Evolutionary conservation across 441 rosid species (phyloP), one percentile per base, ranked within the genome.

Genomic region (Eruca vesicaria): DNA sequence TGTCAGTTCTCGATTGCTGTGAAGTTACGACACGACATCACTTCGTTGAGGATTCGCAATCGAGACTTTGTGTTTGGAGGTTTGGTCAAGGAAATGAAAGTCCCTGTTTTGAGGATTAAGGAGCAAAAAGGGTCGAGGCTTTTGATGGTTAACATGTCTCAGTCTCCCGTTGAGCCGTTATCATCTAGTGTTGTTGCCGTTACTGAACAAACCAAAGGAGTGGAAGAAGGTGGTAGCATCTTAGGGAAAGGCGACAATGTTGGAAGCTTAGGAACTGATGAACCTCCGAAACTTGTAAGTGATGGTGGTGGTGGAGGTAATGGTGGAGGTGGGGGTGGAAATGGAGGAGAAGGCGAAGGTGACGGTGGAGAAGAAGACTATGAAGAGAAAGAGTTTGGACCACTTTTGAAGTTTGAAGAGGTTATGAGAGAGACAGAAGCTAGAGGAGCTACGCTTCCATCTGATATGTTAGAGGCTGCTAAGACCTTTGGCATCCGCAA

Each of bases 321-420:
- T 75, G 93, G 89, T 4, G 86, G 88, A 11, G 86, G 83, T 1
- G 85, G 69, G n/a, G 43, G 11, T 3, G 83, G 86, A 9, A 75
- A 66, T 1, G 84, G 84, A 0, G 81, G 82, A 3, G 86, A 77
- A 0, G 84, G 63, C 14, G 77, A 68, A 2, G 53, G 18, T n/a
- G 52, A n/a, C 1, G 53, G 3, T 16, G 60, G 31, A 0, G 70
- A 10, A 1, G 87, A 82, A 23, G 85, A 86, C 31, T 70, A 78
- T 0, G 92, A 87, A 72, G 93, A 89, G n/a, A 82, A 86, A 68
- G 99, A 94, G 81, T 90, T 95, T 76, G 99, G 98, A 52, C 94
- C 96, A 7, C 50, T 94, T 48, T 70, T 92, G 92, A 92, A 80
- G 75, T 87, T 84, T 76, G 99, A 91, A 32, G 94, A 95, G 72